phyloP scores from a whole-genome alignment of 2,329 filamentous ascomycete genomes.

The Clonostachys solani region DNA sequence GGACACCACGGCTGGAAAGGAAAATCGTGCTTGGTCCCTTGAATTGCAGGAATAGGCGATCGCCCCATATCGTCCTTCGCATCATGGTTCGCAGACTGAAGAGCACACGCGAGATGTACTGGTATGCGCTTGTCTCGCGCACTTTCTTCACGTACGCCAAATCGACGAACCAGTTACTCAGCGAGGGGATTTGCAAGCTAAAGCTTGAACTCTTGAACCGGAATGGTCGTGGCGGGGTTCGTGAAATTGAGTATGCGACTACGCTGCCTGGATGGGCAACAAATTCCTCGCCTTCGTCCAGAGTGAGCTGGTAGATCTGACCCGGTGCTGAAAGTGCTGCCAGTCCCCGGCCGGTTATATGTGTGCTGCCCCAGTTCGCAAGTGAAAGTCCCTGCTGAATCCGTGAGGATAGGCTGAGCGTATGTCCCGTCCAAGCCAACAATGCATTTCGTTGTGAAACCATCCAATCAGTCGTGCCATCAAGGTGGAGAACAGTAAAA shows the following conservation, averaged over 20 bases:
- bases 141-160: conserved; percentile 70
- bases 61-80: conserved; percentile 85
- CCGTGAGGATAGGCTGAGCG: conserved; percentile 69
- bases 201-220: conserved; percentile 76
- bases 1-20: conserved; percentile 80
- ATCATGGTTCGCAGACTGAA: conserved; percentile 72
- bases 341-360: conserved; percentile 82
- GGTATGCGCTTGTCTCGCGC: conserved; percentile 70
- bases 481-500: conserved; percentile 82
- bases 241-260: conserved; percentile 79
- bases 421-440: conserved; percentile 95
- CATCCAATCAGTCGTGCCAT: conserved; percentile 95
- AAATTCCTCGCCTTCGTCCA: conserved; percentile 83
- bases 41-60: conserved; percentile 88
- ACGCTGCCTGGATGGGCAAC: conserved; percentile 89
- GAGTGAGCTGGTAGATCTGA: conserved; percentile 80
- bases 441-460: conserved; percentile 81
- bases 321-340: conserved; percentile 81
- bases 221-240: conserved; percentile 74
- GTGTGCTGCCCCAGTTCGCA: conserved; percentile 87
- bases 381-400: conserved; percentile 72
- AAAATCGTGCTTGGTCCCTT: conserved; percentile 81
- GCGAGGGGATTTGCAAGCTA: conserved; percentile 72
- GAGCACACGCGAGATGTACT: conserved; percentile 56
- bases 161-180: conserved; percentile 62